Evolutionary conservation across 2,329 filamentous ascomycete genomes (phyloP), one percentile per base, ranked within the genome.

Genomic region (Sporothrix pseudoabietina): DNA sequence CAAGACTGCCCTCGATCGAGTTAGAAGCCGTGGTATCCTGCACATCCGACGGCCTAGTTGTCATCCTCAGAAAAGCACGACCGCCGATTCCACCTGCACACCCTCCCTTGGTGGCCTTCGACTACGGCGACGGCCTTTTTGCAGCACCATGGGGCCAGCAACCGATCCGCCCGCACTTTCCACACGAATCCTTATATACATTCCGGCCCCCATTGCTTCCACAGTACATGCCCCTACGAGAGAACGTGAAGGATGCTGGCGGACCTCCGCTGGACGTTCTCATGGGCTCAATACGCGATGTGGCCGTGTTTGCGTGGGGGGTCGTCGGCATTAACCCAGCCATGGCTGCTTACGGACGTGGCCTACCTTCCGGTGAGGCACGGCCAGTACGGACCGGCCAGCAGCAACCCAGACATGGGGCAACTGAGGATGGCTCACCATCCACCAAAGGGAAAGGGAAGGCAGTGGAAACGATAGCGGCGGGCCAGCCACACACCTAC

Each of bases 1-100:
- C 80, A 39, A 77, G 77, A 0, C 79, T 83, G 7, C 81, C 81
- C 2, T 85, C 86, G 1, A 85, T 94, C 70, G 93, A 97, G 81
- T 84, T 97, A 4, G 94, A 97, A 82, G 94, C 93, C 1, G 93
- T 97, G n/a, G 90, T 97, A 5, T 97, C 94, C 0, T 97, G 94
- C 81, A 94, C 93, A 1, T 97, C 94, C 0, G 94, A 97, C 80
- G 94, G 94, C 0, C 84, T 97, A 0, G 93, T 97, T 2, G 93
- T 97, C 8, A 90, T 95, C 69, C 83, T 97, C 16, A 88, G 94
- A 72, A 89, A 88, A 76, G 93, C 93, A 32, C 88, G 92, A 35
- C 90, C 92, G 4, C 85, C 89, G 8, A 89, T 94, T 65, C 91
- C 91, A 3, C 83, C 84, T 14, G 81, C 86, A 4, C 84, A 89